Conservation (phyloP, 192 early-diverging fungal genomes). For the Coemansia interrupta region DNA sequence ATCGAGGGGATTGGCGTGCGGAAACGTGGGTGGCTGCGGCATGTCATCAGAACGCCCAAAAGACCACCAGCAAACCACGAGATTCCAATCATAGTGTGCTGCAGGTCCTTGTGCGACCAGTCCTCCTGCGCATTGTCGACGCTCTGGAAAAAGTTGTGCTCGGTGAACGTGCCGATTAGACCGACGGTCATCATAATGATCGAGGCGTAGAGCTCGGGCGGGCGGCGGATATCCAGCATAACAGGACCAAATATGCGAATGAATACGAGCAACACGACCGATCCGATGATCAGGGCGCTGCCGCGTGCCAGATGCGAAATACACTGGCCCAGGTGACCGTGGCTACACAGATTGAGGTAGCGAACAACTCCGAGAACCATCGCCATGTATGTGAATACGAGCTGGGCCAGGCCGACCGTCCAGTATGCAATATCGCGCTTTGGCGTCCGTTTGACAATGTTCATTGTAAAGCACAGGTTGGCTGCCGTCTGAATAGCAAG, state of each 20-base stretch:
- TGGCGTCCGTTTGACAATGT: slow-evolving; percentile 21
- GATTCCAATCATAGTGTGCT: slow-evolving; percentile 65
- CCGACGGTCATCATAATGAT: slow-evolving; percentile 58
- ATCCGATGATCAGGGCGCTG: slow-evolving; percentile 54
- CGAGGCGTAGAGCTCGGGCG: slow-evolving; percentile 61
- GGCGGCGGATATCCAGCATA: slow-evolving; percentile 47
- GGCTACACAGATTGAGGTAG: slow-evolving; percentile 56
- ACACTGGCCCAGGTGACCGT: slow-evolving; percentile 62
- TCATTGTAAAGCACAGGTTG: slow-evolving; percentile 47
- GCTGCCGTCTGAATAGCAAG: slow-evolving; percentile 46
- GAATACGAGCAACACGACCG: slow-evolving; percentile 45
- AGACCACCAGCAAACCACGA: slow-evolving; percentile 60
- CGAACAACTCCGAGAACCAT: slow-evolving; percentile 63
- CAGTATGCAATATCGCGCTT: slow-evolving; percentile 45
- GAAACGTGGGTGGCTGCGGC: slow-evolving; percentile 25
- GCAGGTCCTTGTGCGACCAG: slow-evolving; percentile 65
- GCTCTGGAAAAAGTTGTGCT: slow-evolving; percentile 58
- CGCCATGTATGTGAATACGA: slow-evolving; percentile 57
- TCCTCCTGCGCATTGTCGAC: slow-evolving; percentile 1
- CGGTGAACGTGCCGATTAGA: slow-evolving; percentile 63
- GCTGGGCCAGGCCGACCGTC: slow-evolving; percentile 34
- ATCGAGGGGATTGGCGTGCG: slow-evolving; percentile 58
- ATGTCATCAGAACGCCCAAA: slow-evolving; percentile 52
- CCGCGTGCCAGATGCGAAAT: slow-evolving; percentile 68
- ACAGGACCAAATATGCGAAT: slow-evolving; percentile 56